Base-by-base conservation (phyloP, 768 basidiomycete species). In the Podaxis sp. region DNA sequence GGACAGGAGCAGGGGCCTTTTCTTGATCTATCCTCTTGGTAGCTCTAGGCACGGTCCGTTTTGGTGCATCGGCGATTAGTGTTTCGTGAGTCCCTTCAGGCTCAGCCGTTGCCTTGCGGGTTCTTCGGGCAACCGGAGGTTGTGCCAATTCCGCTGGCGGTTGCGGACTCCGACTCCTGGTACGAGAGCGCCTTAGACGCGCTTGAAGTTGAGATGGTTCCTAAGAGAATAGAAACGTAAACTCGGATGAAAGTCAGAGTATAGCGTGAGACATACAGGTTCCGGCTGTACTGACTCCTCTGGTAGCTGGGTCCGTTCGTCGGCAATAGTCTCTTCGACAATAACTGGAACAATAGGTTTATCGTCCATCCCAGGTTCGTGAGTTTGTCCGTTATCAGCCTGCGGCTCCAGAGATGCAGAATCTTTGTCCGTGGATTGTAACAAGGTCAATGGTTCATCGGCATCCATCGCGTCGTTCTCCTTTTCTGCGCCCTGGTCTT, bases 381-480 rank as follows among this genome's bases (percentile, higher is more conserved):
- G 56, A 12, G 40, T 30, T 30, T 36, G n/a, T 39, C 55, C 46
- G 8, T 36, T 36, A n/a, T 48, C 54, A 42, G 52, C 38, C 46
- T 48, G 55, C 24, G 15, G 24, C 33, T 22, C 46, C 26, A 33
- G 46, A 24, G 46, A 19, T 26, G 53, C 38, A 38, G 12, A 39
- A 49, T 36, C 48, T 30, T 56, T 56, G 44, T 11, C 24, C 30
- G 53, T 26, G 12, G 54, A 57, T 49, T 22, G 55, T 19, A 63
- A 28, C 7, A 57, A 7, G 17, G 24, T 2, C 4, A 9, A 12
- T 17, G 46, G 61, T 22, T 65, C 54, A 60, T 64, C 65, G 11
- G 57, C 55, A 22, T 64, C 64, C 66, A 68, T 67, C n/a, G 57
- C 52, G 22, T 55, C 44, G 30, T 62, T 36, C 62, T 63, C 40